These are phyloP conservation scores for Symbiodinium pilosum DNA, from an alignment of 73 alveolate species.

Conservation along the genomic window DNA sequence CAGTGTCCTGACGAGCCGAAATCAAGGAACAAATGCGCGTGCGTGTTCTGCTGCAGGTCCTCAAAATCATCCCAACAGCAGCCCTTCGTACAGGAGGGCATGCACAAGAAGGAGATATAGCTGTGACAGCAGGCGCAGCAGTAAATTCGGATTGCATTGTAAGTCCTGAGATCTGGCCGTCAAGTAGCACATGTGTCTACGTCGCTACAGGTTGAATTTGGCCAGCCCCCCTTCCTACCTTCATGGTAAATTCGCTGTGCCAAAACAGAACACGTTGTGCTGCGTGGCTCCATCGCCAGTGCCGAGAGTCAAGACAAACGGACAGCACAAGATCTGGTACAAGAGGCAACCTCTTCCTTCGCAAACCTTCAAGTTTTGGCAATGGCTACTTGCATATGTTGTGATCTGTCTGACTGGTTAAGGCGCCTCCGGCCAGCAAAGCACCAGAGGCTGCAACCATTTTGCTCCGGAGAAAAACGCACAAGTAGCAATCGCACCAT, in stretches of 20 bases:
- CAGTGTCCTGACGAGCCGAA: conserved; percentile 22
- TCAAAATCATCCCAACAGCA: conserved; percentile 77
- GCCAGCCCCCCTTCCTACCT: no score
- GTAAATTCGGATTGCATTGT: conserved; percentile 56
- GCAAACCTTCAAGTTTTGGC: conserved; percentile 66
- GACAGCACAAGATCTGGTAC: conserved; percentile 76
- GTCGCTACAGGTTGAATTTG: no score
- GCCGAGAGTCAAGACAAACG: conserved; percentile 47
- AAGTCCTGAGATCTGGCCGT: conserved; percentile 20
- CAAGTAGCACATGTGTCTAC: no score
- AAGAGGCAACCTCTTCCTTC: conserved; percentile 72
- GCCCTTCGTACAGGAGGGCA: conserved; percentile 82
- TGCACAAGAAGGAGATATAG: conserved; percentile 68
- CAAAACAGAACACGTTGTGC: not conserved
- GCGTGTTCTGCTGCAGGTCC: not conserved
- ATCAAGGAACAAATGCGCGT: not conserved
- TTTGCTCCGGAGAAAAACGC: conserved; percentile 64
- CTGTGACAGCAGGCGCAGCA: conserved; percentile 91
- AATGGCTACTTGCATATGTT: no score
- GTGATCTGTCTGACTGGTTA: no score
- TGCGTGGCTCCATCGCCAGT: not conserved
- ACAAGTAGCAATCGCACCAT: conserved; percentile 45
- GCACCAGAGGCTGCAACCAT: conserved; percentile 57
- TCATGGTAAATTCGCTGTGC: no score
- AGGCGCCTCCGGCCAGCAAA: conserved; percentile 88